These are phyloP conservation scores for Athelia psychrophila DNA, from an alignment of 1,284 basidiomycete species.

Conservation along the genomic window DNA sequence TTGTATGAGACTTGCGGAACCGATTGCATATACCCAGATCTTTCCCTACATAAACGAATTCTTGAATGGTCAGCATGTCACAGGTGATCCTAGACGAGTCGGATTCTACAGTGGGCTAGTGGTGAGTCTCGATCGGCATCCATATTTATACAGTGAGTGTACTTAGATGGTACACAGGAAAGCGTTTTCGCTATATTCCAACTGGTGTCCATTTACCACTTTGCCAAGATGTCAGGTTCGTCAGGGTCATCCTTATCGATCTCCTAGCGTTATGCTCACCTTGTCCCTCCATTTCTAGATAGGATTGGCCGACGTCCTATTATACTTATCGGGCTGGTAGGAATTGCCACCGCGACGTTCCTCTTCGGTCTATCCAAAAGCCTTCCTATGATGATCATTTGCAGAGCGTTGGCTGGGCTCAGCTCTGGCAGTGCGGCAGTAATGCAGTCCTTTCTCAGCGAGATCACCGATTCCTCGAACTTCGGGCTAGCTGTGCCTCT, in stretches of 20 bases:
- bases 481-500: slow-evolving; percentile 60
- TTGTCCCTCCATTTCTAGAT: slow-evolving; percentile 34
- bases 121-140: slow-evolving; percentile 21
- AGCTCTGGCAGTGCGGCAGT: slow-evolving; percentile 64
- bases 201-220: slow-evolving; percentile 59
- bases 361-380: slow-evolving; percentile 56
- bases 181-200: slow-evolving; percentile 62
- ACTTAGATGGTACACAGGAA: slow-evolving; percentile 41
- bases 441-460: slow-evolving; percentile 57
- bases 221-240: slow-evolving; percentile 60
- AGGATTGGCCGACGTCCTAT: slow-evolving; percentile 60
- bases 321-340: slow-evolving; percentile 51
- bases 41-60: slow-evolving; percentile 40
- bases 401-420: slow-evolving; percentile 56
- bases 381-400: slow-evolving; percentile 42
- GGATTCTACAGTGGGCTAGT: slow-evolving; percentile 41
- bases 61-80: slow-evolving; percentile 31
- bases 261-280: neutral
- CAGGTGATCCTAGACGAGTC: slow-evolving; percentile 30
- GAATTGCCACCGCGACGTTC: slow-evolving; percentile 47
- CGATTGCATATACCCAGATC: slow-evolving; percentile 35
- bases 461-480: slow-evolving; percentile 65
- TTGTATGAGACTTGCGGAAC: slow-evolving; percentile 34
- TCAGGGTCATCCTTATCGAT: neutral
- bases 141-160: no score